Evolutionary conservation across 352 stramenopile genomes (phyloP).

Genomic region (Blastocystis sp.): DNA sequence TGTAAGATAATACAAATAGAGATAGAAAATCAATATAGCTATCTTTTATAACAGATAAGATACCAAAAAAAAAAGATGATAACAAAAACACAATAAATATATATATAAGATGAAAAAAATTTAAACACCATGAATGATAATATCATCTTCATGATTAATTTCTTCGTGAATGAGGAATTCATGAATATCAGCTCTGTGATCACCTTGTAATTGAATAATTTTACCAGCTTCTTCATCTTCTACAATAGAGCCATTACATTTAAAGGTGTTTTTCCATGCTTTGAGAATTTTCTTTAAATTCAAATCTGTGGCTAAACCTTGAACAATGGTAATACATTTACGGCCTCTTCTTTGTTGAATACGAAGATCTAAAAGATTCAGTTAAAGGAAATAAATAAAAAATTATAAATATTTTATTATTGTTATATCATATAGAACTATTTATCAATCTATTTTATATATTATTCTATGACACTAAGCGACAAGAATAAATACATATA

Average conservation of each 20-base stretch:
- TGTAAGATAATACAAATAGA: too few species aligned
- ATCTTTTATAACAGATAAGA: too few species aligned
- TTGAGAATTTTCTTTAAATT: constrained; percentile 97
- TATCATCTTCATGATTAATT: constrained; percentile 73
- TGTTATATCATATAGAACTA: too few species aligned
- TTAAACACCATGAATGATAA: constrained; percentile 95
- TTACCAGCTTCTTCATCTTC: constrained; percentile 88
- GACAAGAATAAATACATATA: too few species aligned
- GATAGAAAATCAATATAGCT: too few species aligned
- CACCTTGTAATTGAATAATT: constrained; percentile 94
- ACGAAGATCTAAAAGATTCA: constrained; percentile 67
- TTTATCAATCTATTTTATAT: too few species aligned
- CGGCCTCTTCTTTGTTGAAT: constrained; percentile 95
- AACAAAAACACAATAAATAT: neutral
- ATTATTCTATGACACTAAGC: too few species aligned
- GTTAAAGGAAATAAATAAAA: constrained; percentile 48
- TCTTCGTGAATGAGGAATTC: constrained; percentile 95
- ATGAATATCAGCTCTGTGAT: constrained; percentile 94
- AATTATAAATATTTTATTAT: too few species aligned
- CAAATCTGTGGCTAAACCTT: constrained; percentile 84
- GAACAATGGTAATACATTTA: constrained; percentile 97
- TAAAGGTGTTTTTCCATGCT: constrained; percentile 99
- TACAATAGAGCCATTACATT: constrained; percentile 93
- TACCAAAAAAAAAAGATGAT: neutral
- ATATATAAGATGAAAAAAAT: neutral